Percentiles rank a stretch among this genome's conserved stretches.
Evolutionary conservation across 2,329 filamentous ascomycete genomes (phyloP).

Genomic region (Hypoxylon sp.): DNA sequence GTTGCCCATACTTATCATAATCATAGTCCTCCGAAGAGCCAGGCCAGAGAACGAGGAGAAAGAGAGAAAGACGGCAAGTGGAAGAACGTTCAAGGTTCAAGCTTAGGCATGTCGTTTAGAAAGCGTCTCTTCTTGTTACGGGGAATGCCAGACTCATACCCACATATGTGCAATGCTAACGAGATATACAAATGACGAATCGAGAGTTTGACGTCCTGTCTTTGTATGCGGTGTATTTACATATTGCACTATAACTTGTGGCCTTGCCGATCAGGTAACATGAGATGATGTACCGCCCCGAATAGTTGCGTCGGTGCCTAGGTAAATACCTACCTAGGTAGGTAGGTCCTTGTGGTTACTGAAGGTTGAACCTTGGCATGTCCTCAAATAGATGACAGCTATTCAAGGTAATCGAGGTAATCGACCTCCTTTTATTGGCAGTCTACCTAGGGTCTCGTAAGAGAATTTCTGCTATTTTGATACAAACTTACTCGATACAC

Average conservation of each 20-base stretch:
- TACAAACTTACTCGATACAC: no score
- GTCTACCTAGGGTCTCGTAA: no score
- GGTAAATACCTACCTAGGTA: no score
- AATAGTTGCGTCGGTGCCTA: not conserved
- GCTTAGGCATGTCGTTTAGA: constrained; percentile 25
- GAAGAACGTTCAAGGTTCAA: constrained; percentile 82
- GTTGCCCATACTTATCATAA: constrained; percentile 23
- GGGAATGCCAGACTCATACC: constrained; percentile 12
- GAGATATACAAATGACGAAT: constrained; percentile 31
- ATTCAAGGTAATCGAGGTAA: not conserved
- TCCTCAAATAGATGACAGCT: not conserved
- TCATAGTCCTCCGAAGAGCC: constrained; percentile 88
- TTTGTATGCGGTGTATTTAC: not conserved
- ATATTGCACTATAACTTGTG: not conserved
- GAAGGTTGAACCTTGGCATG: not conserved
- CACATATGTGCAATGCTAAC: constrained; percentile 20
- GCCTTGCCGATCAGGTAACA: not conserved
- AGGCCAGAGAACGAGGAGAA: constrained; percentile 96
- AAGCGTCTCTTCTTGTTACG: constrained; percentile 7
- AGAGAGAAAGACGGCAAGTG: constrained; percentile 97
- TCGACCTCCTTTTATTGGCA: not conserved
- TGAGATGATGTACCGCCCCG: not conserved
- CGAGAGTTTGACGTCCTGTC: not conserved
- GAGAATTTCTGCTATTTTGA: no score
- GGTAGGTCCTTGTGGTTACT: not conserved